Conservation (phyloP, 805 yeast species). For the Candida argentea region DNA sequence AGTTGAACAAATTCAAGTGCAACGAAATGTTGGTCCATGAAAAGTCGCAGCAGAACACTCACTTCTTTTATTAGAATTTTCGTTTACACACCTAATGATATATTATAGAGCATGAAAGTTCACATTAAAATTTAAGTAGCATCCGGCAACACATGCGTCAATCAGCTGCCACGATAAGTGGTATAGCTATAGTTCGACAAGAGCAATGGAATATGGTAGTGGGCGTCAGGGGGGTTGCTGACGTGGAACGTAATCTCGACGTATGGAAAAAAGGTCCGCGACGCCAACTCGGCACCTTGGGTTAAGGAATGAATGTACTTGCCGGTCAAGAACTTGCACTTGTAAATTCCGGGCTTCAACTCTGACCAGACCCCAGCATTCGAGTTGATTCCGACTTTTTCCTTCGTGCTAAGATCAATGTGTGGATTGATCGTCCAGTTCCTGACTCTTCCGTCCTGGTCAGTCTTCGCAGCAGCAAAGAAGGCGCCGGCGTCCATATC, state of each 20-base stretch:
- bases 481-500: slow-evolving; percentile 21
- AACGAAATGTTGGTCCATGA: slow-evolving; percentile 63
- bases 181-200: slow-evolving; percentile 81
- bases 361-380: slow-evolving; percentile 29
- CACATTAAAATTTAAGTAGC: too few species aligned
- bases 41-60: slow-evolving; percentile 50
- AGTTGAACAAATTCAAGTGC: slow-evolving; percentile 54
- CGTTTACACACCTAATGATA: too few species aligned
- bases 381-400: slow-evolving; percentile 18
- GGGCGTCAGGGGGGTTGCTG: slow-evolving; percentile 57
- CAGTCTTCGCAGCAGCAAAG: slow-evolving; percentile 63
- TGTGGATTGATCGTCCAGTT: slow-evolving; percentile 49
- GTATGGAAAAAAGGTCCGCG: slow-evolving; percentile 71
- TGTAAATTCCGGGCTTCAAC: slow-evolving; percentile 56
- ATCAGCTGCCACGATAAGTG: slow-evolving; percentile 75
- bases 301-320: slow-evolving; percentile 40
- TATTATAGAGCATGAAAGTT: too few species aligned
- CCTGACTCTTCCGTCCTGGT: slow-evolving; percentile 71
- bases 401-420: slow-evolving; percentile 5
- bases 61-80: slow-evolving; percentile 39
- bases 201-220: slow-evolving; percentile 83
- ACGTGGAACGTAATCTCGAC: slow-evolving; percentile 73
- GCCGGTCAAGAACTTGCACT: slow-evolving; percentile 68
- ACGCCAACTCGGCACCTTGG: slow-evolving; percentile 8
- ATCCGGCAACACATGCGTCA: too few species aligned